Percentiles rank a stretch among this genome's conserved stretches.
Evolutionary conservation across 257 asterid genomes (phyloP).

Genomic region (Solanum virginianum): DNA sequence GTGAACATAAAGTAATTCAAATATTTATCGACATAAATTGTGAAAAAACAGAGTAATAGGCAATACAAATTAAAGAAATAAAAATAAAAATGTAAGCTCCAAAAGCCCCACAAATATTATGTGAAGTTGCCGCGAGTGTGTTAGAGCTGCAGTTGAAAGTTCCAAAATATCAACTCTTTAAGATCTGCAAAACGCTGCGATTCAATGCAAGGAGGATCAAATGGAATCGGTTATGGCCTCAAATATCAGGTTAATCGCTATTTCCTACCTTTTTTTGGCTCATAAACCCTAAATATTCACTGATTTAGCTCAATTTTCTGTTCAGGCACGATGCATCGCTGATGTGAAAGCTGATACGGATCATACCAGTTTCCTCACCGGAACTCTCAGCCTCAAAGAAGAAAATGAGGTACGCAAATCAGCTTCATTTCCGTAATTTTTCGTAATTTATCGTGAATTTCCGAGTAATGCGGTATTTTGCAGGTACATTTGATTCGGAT

Average conservation of each 20-base stretch:
- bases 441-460: neutral
- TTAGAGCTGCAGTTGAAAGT: neutral
- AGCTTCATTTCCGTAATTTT: neutral
- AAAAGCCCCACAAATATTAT: neutral
- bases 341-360: slow-evolving; percentile 96
- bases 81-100: neutral
- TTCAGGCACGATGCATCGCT: slow-evolving; percentile 90
- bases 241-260: slow-evolving; percentile 61
- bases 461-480: slow-evolving; percentile 1
- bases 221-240: slow-evolving; percentile 90
- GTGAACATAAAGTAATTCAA: neutral
- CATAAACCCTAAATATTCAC: neutral
- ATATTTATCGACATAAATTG: neutral
- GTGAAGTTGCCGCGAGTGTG: neutral
- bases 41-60: neutral
- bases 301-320: neutral
- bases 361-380: slow-evolving; percentile 88
- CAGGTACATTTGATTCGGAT: slow-evolving; percentile 93
- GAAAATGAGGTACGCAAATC: slow-evolving; percentile 66
- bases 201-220: slow-evolving; percentile 74
- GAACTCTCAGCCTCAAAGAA: slow-evolving; percentile 90
- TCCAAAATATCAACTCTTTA: neutral
- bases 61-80: neutral
- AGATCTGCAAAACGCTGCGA: neutral
- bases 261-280: neutral